A percentile compares a stretch with the other conserved stretches of the same genome.
phyloP scores from a whole-genome alignment of 176 grass and related monocot genomes.

The Oryza officinalis region DNA sequence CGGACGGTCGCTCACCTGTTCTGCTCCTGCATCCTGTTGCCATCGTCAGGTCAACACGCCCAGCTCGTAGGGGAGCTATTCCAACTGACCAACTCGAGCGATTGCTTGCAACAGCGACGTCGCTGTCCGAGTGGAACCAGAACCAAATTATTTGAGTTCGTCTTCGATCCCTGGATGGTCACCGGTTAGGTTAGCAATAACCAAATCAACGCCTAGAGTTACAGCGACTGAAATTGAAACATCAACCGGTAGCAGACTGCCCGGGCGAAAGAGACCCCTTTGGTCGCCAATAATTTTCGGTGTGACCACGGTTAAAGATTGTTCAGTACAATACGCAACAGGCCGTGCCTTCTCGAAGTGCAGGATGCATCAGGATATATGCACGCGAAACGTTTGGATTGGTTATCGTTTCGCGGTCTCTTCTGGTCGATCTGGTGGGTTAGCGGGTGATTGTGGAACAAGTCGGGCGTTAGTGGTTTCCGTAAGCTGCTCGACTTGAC shows the following conservation, averaged over 20 bases:
- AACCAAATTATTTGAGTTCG: background rate
- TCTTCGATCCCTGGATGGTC: conserved; percentile 1
- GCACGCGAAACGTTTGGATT: background rate
- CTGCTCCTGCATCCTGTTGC: background rate
- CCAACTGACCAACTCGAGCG: background rate
- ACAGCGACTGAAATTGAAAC: background rate
- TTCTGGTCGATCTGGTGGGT: conserved; percentile 20
- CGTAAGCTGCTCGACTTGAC: conserved; percentile 17
- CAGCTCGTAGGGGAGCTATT: background rate
- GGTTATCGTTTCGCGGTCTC: background rate
- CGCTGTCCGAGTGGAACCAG: background rate
- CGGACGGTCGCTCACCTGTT: background rate
- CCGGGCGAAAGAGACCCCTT: background rate
- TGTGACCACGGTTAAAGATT: background rate
- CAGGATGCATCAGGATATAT: background rate
- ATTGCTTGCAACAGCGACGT: background rate
- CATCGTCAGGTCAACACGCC: background rate
- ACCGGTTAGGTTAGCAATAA: conserved; percentile 23
- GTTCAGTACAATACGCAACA: background rate
- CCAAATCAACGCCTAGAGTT: background rate
- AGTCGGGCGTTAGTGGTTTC: background rate
- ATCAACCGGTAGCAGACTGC: background rate
- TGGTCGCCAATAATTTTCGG: background rate
- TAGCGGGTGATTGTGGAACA: conserved; percentile 35
- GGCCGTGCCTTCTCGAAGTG: background rate